Evolutionary conservation across 1,284 basidiomycete species (phyloP).

Genomic region (Ustilago trichophora): DNA sequence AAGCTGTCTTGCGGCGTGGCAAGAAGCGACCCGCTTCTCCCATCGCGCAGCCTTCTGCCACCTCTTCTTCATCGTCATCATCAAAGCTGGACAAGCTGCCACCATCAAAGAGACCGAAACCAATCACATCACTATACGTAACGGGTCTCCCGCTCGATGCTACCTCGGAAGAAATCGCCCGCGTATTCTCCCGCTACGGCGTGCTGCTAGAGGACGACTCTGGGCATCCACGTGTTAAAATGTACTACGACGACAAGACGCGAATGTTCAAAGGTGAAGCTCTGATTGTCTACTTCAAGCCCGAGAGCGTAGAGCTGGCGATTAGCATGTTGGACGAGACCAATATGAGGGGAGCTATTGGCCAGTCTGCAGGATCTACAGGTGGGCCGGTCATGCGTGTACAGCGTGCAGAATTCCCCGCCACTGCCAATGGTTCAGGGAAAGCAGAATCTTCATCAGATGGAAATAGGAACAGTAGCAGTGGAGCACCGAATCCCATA

Average conservation of each 20-base stretch:
- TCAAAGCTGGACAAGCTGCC: neutral
- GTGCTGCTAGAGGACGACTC: conserved; percentile 90
- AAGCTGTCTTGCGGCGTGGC: conserved; percentile 33
- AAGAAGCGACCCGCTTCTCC: conserved; percentile 31
- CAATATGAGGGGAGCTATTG: conserved; percentile 84
- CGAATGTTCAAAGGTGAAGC: conserved; percentile 95
- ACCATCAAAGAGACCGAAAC: conserved; percentile 36
- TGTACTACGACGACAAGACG: conserved; percentile 79
- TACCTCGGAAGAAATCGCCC: conserved; percentile 77
- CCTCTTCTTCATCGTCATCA: neutral
- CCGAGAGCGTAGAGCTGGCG: conserved; percentile 88
- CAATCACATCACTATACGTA: conserved; percentile 84
- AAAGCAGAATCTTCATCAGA: neutral
- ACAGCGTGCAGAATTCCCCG: conserved; percentile 79
- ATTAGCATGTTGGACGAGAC: conserved; percentile 89
- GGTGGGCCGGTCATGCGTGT: conserved; percentile 80
- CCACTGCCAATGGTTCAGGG: neutral
- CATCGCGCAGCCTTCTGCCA: neutral
- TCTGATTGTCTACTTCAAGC: conserved; percentile 95
- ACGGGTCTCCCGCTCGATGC: conserved; percentile 83
- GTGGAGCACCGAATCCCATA: too few species aligned
- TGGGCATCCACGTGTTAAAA: conserved; percentile 87
- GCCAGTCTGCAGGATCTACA: conserved; percentile 50
- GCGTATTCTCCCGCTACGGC: conserved; percentile 87
- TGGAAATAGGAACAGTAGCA: too few species aligned